phyloP scores from a whole-genome alignment of 495 filamentous ascomycete genomes.

The Oidiodendron maius region DNA sequence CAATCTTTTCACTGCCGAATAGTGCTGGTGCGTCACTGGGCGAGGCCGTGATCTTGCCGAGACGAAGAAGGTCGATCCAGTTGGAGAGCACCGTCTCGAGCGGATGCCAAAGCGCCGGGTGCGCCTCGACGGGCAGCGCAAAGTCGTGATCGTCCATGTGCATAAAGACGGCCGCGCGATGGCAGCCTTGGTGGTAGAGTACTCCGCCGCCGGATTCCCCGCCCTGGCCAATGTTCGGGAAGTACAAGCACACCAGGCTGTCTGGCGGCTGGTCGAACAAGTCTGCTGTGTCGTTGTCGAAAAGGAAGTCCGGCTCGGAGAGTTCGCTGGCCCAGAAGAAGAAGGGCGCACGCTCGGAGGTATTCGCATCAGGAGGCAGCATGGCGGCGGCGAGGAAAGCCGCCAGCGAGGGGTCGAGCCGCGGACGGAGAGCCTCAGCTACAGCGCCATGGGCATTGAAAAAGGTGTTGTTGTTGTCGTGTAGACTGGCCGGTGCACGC shows the following conservation, averaged over 20 bases:
- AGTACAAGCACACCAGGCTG: too few relatives aligned
- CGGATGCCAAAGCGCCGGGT: slow-evolving; percentile 30
- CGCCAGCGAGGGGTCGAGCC: slow-evolving; percentile 23
- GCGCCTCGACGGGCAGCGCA: slow-evolving; percentile 13
- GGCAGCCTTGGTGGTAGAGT: slow-evolving; percentile 19
- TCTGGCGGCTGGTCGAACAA: too few relatives aligned
- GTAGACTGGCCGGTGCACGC: too few relatives aligned
- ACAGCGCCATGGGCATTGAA: slow-evolving; percentile 15
- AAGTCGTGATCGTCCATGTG: slow-evolving; percentile 18
- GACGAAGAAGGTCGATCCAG: slow-evolving; percentile 27
- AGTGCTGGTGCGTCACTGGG: too few relatives aligned
- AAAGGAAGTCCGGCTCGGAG: too few relatives aligned
- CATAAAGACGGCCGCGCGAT: slow-evolving; percentile 17
- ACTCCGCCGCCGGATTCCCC: slow-evolving; percentile 11
- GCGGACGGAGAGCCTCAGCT: slow-evolving; percentile 17
- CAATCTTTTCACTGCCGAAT: too few relatives aligned
- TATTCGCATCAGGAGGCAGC: too few relatives aligned
- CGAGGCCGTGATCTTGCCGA: slow-evolving; percentile 26
- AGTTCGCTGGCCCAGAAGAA: too few relatives aligned
- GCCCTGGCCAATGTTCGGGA: not conserved
- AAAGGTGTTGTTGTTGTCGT: too few relatives aligned
- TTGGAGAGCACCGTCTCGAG: slow-evolving; percentile 34
- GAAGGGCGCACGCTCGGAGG: too few relatives aligned
- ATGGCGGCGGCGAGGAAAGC: slow-evolving; percentile 24
- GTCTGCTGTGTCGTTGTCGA: too few relatives aligned